A percentile compares a stretch with the other conserved stretches of the same genome.
Evolutionary conservation across 2,329 filamentous ascomycete species (phyloP).

Genomic region (Pyrenophora graminea): DNA sequence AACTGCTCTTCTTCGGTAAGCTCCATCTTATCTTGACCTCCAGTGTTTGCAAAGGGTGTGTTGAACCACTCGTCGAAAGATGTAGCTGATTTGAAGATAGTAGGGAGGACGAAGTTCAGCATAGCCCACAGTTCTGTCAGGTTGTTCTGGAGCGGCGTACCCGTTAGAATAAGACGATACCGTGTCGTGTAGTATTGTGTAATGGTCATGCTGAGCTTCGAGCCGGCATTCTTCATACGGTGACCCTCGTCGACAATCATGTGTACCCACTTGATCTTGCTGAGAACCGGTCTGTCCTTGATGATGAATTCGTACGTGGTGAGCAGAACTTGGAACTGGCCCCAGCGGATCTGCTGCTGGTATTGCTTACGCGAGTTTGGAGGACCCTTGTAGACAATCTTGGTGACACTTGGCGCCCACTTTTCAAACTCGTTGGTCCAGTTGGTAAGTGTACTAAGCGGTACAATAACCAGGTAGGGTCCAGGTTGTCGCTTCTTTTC

Average conservation of each 20-base stretch:
- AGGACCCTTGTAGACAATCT: slow-evolving; percentile 96
- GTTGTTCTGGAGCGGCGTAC: slow-evolving; percentile 97
- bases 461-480: slow-evolving; percentile 95
- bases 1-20: slow-evolving; percentile 99
- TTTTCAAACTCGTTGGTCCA: slow-evolving; percentile 99
- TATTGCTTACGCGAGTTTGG: slow-evolving; percentile 85
- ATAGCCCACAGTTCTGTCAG: slow-evolving; percentile 94
- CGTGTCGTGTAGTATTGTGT: slow-evolving; percentile 93
- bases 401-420: slow-evolving; percentile 86
- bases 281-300: slow-evolving; percentile 92
- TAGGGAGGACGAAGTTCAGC: slow-evolving; percentile 96
- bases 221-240: slow-evolving; percentile 98
- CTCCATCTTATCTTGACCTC: slow-evolving; percentile 98
- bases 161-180: slow-evolving; percentile 94
- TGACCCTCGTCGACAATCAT: slow-evolving; percentile 99
- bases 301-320: slow-evolving; percentile 99
- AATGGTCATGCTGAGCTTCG: slow-evolving; percentile 92
- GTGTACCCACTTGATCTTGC: slow-evolving; percentile 99
- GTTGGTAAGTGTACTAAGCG: slow-evolving; percentile 94
- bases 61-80: slow-evolving; percentile 99
- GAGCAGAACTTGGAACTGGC: slow-evolving; percentile 91
- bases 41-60: slow-evolving; percentile 97
- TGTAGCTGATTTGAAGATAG: slow-evolving; percentile 98
- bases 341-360: slow-evolving; percentile 91
- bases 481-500: slow-evolving; percentile 91